These are phyloP conservation scores for Zygoascus hellenicus DNA, from an alignment of 1,139 yeast genomes.

Conservation along the genomic window DNA sequence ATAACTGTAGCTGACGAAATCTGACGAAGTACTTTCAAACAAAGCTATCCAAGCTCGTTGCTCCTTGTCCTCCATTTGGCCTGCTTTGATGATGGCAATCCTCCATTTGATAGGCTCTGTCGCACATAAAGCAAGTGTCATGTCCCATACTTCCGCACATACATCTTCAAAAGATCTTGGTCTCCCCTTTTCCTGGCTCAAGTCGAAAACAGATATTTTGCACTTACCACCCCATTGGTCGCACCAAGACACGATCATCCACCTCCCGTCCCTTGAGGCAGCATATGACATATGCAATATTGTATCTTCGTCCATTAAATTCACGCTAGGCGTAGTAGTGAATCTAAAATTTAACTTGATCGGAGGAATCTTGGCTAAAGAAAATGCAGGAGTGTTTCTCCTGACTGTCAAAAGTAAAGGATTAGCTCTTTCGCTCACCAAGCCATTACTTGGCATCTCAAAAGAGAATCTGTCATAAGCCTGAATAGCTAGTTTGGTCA, in stretches of 20 bases:
- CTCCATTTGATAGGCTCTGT: conserved; percentile 31
- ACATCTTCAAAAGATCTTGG: conserved; percentile 44
- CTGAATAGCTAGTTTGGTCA: conserved; percentile 50
- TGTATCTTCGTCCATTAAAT: conserved; percentile 56
- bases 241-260: conserved; percentile 88
- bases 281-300: conserved; percentile 83
- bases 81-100: conserved; percentile 34
- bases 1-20: conserved; percentile 40
- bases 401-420: conserved; percentile 10
- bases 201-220: conserved; percentile 51
- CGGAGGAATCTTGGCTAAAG: conserved; percentile 35
- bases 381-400: conserved; percentile 29
- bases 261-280: conserved; percentile 68
- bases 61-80: conserved; percentile 34
- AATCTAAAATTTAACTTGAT: conserved; percentile 47
- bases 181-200: conserved; percentile 22
- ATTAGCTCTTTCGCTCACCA: not conserved
- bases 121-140: conserved; percentile 39
- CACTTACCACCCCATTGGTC: conserved; percentile 72
- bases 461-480: conserved; percentile 49
- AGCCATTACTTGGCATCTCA: not conserved
- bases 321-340: conserved; percentile 36
- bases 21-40: conserved; percentile 15
- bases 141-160: conserved; percentile 54
- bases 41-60: conserved; percentile 29